A percentile compares a stretch with the other conserved stretches of the same genome.
Evolutionary conservation across 1,284 basidiomycete species (phyloP).

Genomic region (Xerocomus amazonicus): DNA sequence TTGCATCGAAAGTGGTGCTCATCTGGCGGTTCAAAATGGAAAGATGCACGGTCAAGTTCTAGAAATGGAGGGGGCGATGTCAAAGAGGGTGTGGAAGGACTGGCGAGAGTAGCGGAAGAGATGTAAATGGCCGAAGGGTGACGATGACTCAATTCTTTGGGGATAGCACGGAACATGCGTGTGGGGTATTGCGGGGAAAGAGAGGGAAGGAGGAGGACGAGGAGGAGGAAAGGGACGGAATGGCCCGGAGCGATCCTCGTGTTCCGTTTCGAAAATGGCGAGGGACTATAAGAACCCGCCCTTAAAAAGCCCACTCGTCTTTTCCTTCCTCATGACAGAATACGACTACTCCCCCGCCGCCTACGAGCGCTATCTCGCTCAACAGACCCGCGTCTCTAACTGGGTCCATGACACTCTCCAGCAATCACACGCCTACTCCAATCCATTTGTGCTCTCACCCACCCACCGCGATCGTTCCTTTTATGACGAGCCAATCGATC

Average conservation of each 20-base stretch:
- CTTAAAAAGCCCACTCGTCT: too few species aligned
- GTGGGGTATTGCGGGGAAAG: constrained; percentile 30
- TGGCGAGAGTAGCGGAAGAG: too few species aligned
- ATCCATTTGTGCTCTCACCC: constrained; percentile 32
- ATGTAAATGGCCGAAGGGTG: too few species aligned
- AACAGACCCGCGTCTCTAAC: constrained; percentile 41
- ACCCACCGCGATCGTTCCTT: constrained; percentile 31
- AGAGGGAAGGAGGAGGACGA: constrained; percentile 7
- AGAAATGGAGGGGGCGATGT: too few species aligned
- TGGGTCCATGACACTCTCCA: constrained; percentile 37
- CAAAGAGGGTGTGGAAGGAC: too few species aligned
- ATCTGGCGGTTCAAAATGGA: too few species aligned
- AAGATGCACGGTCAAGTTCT: too few species aligned
- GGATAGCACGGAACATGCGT: neutral
- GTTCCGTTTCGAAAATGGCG: constrained; percentile 4
- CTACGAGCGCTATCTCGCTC: constrained; percentile 41
- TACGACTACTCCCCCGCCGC: constrained; percentile 56
- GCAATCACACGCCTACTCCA: constrained; percentile 25
- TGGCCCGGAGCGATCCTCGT: constrained; percentile 12
- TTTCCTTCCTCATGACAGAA: constrained; percentile 42
- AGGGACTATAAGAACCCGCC: constrained; percentile 14
- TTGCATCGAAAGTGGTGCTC: too few species aligned
- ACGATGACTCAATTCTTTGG: too few species aligned
- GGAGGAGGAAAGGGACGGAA: neutral
- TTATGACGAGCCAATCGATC: constrained; percentile 18